Base-by-base conservation (phyloP, 495 filamentous ascomycete species). In the Clavariopsis aquatica region DNA sequence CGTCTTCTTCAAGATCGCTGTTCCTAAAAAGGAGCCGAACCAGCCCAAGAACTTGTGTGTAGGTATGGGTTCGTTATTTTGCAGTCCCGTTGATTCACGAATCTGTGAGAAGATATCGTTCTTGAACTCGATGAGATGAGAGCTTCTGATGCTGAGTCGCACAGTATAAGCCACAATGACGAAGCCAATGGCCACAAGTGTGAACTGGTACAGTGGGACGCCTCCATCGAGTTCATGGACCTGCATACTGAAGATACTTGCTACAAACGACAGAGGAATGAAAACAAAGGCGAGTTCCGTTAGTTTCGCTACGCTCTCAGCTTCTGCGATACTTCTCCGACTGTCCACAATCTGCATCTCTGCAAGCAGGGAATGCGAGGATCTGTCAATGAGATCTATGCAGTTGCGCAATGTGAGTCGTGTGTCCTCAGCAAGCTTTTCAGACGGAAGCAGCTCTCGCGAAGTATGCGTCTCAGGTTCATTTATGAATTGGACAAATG, bases 231-330 rank as follows among this genome's bases (percentile, higher is more conserved):
- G 24, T 45, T 68, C 65, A 2, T 49, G 13, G 41, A 72, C 28
- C 24, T 74, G 45, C 73, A 74, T 73, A 23, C 72, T 66, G 59
- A 74, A 75, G 7, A 66, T 17, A 6, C 64, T 64, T 9, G 70
- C 60, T 23, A 64, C 60, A 41, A 72, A 75, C 2, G 51, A 52
- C 1, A 74, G 31, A 26, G 73, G 73, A 20, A 74, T 72, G 26
- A 74, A 74, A 27, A 74, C 41, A 47, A 74, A 74, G 2, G 72
- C 69, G 15, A 74, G 51, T 57, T 74, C 66, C 15, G 72, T 74
- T 28, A 74, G 59, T 38, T 62, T 70, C 7, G 38, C 65, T 38
- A 74, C 73, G 29, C 60, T 69, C 43, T 74, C 71, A 12, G 70
- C 67, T 41, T 74, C 62, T 38, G 57, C 49, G 46, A 74, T 72